These are phyloP conservation scores for Trapa bicornis DNA, from an alignment of 345 rosid genomes.

Conservation along the genomic window DNA sequence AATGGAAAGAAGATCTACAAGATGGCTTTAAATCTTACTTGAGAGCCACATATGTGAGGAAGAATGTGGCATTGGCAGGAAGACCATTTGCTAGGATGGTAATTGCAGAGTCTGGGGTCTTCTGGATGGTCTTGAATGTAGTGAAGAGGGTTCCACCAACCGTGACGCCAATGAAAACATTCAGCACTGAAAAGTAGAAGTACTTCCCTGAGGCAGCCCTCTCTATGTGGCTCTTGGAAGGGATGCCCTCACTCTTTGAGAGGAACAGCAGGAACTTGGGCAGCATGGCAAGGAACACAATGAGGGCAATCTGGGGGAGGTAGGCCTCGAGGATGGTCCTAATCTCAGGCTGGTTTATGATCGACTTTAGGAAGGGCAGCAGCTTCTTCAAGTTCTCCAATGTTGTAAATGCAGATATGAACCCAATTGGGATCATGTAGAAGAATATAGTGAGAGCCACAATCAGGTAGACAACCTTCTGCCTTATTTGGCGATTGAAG, in stretches of 20 bases:
- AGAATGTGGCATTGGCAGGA: conserved; percentile 80
- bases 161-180: conserved; percentile 84
- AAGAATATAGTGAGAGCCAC: conserved; percentile 70
- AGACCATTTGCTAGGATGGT: conserved; percentile 47
- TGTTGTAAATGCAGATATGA: conserved; percentile 71
- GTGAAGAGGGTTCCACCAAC: conserved; percentile 52
- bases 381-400: conserved; percentile 50
- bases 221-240: conserved; percentile 52
- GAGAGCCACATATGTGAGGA: conserved; percentile 76
- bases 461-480: conserved; percentile 33
- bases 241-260: conserved; percentile 75
- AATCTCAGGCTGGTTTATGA: conserved; percentile 25
- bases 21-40: conserved; percentile 32
- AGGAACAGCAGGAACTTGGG: conserved; percentile 68
- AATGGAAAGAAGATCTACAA: no score
- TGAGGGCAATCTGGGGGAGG: conserved; percentile 81
- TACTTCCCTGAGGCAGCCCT: conserved; percentile 88
- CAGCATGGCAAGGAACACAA: conserved; percentile 59
- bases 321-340: conserved; percentile 67
- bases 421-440: conserved; percentile 64
- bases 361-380: conserved; percentile 57
- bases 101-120: conserved; percentile 26
- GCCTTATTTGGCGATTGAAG: conserved; percentile 39
- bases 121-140: conserved; percentile 37
- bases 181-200: conserved; percentile 63